Conservation (phyloP, 2,329 filamentous ascomycete species). For the Ophiostoma angusticollis region DNA sequence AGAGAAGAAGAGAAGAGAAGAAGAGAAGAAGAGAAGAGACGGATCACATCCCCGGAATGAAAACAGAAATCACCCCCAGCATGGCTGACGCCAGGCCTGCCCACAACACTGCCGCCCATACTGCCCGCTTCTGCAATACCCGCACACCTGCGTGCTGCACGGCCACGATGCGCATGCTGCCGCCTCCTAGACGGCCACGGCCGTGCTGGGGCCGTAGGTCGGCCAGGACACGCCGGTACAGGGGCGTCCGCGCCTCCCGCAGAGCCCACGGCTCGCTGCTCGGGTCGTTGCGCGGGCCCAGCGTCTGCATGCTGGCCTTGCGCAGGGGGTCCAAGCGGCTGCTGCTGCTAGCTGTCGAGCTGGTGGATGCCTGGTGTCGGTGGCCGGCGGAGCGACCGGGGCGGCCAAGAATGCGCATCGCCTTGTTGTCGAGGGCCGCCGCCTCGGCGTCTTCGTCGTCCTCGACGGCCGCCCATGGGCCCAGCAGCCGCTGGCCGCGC, state of each 20-base stretch:
- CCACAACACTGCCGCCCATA: conserved; percentile 23
- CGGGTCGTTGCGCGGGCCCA: conserved; percentile 24
- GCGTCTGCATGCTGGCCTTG: conserved; percentile 20
- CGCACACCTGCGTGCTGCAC: conserved; percentile 22
- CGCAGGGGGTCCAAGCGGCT: conserved; percentile 16
- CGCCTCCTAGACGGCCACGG: conserved; percentile 10
- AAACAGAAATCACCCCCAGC: conserved; percentile 20
- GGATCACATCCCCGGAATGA: conserved; percentile 15
- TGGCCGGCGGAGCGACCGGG: conserved; percentile 5
- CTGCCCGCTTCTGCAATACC: conserved; percentile 22
- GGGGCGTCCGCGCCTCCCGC: conserved; percentile 17
- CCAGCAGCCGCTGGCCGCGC: conserved; percentile 21
- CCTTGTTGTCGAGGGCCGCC: too few relatives aligned
- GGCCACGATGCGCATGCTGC: conserved; percentile 10
- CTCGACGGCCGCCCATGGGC: conserved; percentile 26
- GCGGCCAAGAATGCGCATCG: background rate
- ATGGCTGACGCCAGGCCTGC: conserved; percentile 20
- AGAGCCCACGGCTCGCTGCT: conserved; percentile 21
- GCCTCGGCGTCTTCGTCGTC: conserved; percentile 9
- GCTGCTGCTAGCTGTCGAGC: conserved; percentile 1
- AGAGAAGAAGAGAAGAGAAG: background rate
- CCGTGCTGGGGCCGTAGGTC: too few relatives aligned
- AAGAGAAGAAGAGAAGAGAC: background rate
- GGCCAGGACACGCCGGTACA: conserved; percentile 20
- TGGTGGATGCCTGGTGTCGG: conserved; percentile 2